These are phyloP conservation scores for Trametes sanguinea DNA, from an alignment of 768 basidiomycete genomes.

Conservation along the genomic window DNA sequence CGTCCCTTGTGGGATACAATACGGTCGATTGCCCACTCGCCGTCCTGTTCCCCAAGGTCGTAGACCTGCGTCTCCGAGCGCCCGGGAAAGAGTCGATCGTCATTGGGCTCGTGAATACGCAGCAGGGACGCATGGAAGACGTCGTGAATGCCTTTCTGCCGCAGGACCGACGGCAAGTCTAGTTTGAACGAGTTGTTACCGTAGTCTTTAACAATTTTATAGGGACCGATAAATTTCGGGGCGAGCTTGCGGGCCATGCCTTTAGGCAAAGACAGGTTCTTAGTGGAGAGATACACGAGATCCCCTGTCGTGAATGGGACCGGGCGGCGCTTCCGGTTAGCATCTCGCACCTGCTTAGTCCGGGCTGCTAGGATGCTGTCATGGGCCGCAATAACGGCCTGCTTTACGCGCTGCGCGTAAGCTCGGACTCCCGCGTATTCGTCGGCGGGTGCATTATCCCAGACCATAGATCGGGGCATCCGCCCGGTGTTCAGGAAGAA, in stretches of 20 bases:
- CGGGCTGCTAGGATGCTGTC: constrained; percentile 40
- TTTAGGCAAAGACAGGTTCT: constrained; percentile 39
- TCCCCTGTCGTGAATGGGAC: constrained; percentile 29
- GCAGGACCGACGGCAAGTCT: constrained; percentile 33
- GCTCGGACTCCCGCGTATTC: constrained; percentile 29
- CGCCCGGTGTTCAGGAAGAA: constrained; percentile 31
- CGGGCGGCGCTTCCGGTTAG: constrained; percentile 30
- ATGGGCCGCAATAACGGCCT: constrained; percentile 36
- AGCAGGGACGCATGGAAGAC: constrained; percentile 41
- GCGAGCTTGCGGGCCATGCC: constrained; percentile 37
- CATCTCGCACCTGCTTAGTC: constrained; percentile 33
- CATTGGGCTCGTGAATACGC: constrained; percentile 31
- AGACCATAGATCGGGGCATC: constrained; percentile 30
- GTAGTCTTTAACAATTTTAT: constrained; percentile 27
- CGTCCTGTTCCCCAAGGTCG: constrained; percentile 24
- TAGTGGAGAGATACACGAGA: constrained; percentile 40
- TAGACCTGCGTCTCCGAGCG: constrained; percentile 27
- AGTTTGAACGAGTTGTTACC: constrained; percentile 33
- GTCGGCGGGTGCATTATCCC: constrained; percentile 19
- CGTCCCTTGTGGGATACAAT: constrained; percentile 32
- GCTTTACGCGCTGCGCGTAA: constrained; percentile 30
- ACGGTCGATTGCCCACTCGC: constrained; percentile 32
- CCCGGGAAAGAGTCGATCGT: constrained; percentile 41
- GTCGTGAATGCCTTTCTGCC: constrained; percentile 32
- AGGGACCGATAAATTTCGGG: constrained; percentile 45